phyloP scores from a whole-genome alignment of 805 yeast genomes.

The Tetrapisispora pingtungensis region DNA sequence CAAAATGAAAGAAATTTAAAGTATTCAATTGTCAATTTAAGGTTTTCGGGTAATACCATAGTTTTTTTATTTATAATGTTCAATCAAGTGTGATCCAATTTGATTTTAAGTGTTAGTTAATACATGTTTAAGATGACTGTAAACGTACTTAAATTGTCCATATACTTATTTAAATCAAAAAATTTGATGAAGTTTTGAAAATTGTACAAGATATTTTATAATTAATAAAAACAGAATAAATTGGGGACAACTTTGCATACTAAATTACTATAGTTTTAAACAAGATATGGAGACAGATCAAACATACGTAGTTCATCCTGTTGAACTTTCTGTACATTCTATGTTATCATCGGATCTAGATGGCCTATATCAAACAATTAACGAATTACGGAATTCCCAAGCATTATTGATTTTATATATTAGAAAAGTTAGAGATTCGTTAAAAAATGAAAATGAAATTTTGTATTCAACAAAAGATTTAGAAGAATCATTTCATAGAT shows the following conservation, averaged over 20 bases:
- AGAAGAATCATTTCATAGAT: neutral
- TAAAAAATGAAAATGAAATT: constrained; percentile 15
- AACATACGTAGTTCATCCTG: constrained; percentile 16
- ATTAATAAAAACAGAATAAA: too few relatives aligned
- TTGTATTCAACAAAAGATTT: constrained; percentile 10
- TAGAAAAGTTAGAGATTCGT: constrained; percentile 16
- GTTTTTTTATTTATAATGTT: too few relatives aligned
- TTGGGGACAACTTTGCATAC: too few relatives aligned
- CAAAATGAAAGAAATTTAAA: neutral
- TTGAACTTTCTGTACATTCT: constrained; percentile 26
- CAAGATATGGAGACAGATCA: neutral
- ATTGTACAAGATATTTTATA: too few relatives aligned
- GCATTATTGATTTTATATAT: constrained; percentile 21
- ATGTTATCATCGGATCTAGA: constrained; percentile 24
- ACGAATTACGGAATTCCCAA: constrained; percentile 26
- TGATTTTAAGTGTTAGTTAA: too few relatives aligned
- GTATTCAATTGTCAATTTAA: too few relatives aligned
- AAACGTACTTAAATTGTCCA: too few relatives aligned
- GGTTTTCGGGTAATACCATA: neutral
- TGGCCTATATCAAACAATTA: constrained; percentile 24
- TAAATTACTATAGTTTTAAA: neutral
- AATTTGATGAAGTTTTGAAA: too few relatives aligned
- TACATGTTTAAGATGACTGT: too few relatives aligned
- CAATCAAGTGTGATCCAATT: too few relatives aligned
- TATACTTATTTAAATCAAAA: too few relatives aligned